Conservation (phyloP, 78 protist species). For the Chrysochromulina tobinii region DNA sequence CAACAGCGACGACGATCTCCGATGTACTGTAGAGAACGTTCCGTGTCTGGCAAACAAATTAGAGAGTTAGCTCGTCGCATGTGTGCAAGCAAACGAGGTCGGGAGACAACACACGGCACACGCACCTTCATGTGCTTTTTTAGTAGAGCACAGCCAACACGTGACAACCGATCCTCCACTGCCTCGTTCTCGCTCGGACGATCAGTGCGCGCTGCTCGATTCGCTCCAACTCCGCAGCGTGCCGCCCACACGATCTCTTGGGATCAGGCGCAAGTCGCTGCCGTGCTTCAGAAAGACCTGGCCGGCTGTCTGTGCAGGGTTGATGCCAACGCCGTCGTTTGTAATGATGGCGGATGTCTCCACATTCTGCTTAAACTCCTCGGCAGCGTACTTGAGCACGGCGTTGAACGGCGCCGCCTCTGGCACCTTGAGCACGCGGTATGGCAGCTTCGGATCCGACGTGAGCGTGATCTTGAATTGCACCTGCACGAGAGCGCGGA, state of each 20-base stretch:
- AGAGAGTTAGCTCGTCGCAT: too few relatives aligned
- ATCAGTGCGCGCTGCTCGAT: too few relatives aligned
- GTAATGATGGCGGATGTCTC: slow-evolving; percentile 77
- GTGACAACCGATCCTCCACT: too few relatives aligned
- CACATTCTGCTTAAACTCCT: slow-evolving; percentile 80
- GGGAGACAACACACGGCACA: too few relatives aligned
- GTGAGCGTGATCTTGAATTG: slow-evolving; percentile 83
- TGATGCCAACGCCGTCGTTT: slow-evolving; percentile 91
- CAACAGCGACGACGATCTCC: too few relatives aligned
- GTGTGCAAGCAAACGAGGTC: too few relatives aligned
- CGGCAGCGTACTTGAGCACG: slow-evolving; percentile 83
- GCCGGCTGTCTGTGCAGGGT: slow-evolving; percentile 86
- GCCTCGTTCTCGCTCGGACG: too few relatives aligned
- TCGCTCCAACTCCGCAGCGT: too few relatives aligned
- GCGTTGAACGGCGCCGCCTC: slow-evolving; percentile 91
- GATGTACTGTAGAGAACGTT: too few relatives aligned
- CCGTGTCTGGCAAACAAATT: too few relatives aligned
- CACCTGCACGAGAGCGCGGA: slow-evolving; percentile 11
- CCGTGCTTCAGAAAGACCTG: slow-evolving; percentile 86
- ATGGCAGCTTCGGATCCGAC: slow-evolving; percentile 89
- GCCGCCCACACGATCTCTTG: slow-evolving; percentile 83
- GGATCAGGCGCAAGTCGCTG: slow-evolving; percentile 79
- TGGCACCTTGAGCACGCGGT: slow-evolving; percentile 83
- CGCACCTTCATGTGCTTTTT: too few relatives aligned
- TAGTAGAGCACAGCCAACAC: too few relatives aligned